These are phyloP conservation scores for Verbena officinalis DNA, from an alignment of 257 asterid genomes.

Conservation along the genomic window DNA sequence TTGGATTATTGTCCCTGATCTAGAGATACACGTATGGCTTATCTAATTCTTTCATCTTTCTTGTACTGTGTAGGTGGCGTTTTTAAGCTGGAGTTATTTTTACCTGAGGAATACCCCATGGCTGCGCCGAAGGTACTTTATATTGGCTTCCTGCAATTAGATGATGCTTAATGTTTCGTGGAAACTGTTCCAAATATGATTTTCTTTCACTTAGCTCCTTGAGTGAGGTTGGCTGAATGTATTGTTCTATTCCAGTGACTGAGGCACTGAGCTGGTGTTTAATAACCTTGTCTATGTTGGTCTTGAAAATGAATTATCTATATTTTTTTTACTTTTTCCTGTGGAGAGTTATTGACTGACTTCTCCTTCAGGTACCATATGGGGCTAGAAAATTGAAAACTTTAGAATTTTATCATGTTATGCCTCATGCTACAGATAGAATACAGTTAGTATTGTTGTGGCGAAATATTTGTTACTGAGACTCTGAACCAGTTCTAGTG, in stretches of 20 bases:
- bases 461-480: background rate
- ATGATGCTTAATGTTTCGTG: background rate
- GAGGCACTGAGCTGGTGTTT: background rate
- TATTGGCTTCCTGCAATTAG: background rate
- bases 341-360: background rate
- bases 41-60: background rate
- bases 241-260: background rate
- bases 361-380: background rate
- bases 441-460: background rate
- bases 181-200: background rate
- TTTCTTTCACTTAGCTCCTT: slow-evolving; percentile 6
- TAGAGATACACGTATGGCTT: background rate
- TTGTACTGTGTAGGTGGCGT: slow-evolving; percentile 56
- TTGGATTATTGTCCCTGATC: background rate
- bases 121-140: slow-evolving; percentile 67
- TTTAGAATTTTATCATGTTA: too few species aligned
- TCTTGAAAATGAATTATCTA: background rate
- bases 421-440: too few species aligned
- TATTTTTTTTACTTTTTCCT: background rate
- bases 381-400: background rate
- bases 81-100: slow-evolving; percentile 68
- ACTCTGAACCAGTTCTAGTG: background rate
- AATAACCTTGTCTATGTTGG: background rate
- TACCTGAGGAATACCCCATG: slow-evolving; percentile 82
- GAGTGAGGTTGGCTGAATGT: background rate